phyloP scores from a whole-genome alignment of 2,329 filamentous ascomycete species.

The Helminthosporium solani region DNA sequence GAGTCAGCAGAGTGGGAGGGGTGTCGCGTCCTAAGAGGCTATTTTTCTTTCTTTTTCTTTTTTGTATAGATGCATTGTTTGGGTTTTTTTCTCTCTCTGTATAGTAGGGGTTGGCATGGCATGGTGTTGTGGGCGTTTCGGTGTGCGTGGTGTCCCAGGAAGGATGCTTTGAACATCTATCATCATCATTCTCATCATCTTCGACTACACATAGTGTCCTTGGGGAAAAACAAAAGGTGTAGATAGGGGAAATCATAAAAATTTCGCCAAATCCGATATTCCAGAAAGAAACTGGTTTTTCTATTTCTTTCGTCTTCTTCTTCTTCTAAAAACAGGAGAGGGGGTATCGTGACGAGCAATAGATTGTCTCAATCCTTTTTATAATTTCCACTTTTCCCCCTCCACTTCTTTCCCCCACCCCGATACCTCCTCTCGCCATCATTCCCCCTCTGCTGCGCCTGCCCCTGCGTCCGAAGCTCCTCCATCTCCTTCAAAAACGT shows the following conservation, averaged over 20 bases:
- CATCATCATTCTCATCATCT: too few species aligned
- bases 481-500: constrained; percentile 45
- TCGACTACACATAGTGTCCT: too few species aligned
- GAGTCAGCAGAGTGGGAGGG: background rate
- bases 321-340: too few species aligned
- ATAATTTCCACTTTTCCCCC: constrained; percentile 7
- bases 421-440: constrained; percentile 22
- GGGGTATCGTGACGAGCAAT: background rate
- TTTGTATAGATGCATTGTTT: background rate
- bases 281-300: too few species aligned
- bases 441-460: constrained; percentile 19
- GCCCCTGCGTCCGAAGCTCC: constrained; percentile 32
- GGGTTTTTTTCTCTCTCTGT: background rate
- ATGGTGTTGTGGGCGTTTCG: background rate
- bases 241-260: too few species aligned
- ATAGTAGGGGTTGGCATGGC: background rate
- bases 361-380: background rate
- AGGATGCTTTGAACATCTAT: too few species aligned
- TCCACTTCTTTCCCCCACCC: constrained; percentile 17
- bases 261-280: too few species aligned
- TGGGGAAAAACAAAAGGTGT: too few species aligned
- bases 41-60: background rate
- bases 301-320: too few species aligned
- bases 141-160: background rate
- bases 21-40: background rate